Conservation (phyloP, 805 yeast genomes). For the Priceomyces castillae region DNA sequence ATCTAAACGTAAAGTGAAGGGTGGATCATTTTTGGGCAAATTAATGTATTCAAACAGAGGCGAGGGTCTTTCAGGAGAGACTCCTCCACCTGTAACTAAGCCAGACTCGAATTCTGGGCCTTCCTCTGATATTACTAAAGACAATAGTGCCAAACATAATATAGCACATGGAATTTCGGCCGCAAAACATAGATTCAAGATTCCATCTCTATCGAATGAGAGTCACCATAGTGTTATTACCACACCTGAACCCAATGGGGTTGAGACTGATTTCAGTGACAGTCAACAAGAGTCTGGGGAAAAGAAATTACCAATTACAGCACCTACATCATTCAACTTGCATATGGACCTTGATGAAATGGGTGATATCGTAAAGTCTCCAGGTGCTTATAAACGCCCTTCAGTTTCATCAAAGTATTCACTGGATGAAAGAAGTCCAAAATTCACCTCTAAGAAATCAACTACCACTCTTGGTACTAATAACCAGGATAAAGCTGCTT, state of each 20-base stretch:
- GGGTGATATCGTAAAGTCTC: conserved; percentile 46
- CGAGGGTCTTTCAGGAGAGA: conserved; percentile 3
- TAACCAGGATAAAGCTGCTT: conserved; percentile 11
- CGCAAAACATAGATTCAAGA: conserved; percentile 35
- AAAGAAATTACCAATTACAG: conserved; percentile 1
- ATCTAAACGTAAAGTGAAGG: conserved; percentile 42
- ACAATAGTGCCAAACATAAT: conserved; percentile 12
- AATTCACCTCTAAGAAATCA: not conserved
- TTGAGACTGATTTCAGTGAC: conserved; percentile 6
- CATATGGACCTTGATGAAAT: conserved; percentile 50
- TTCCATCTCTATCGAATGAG: conserved; percentile 34
- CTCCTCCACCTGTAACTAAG: not conserved
- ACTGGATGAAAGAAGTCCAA: conserved; percentile 1
- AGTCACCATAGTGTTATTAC: conserved; percentile 18
- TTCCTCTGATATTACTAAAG: conserved; percentile 7
- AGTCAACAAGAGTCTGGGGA: conserved; percentile 6
- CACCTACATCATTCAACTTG: conserved; percentile 29
- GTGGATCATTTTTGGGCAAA: conserved; percentile 37
- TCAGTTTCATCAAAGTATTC: conserved; percentile 3
- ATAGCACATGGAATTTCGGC: conserved; percentile 17
- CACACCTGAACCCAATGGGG: not conserved
- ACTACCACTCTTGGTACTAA: not conserved
- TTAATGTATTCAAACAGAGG: conserved; percentile 33
- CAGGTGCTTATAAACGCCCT: conserved; percentile 7
- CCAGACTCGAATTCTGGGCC: conserved; percentile 3